A percentile compares a stretch with the other conserved stretches of the same genome.
phyloP scores from a whole-genome alignment of 2,329 filamentous ascomycete genomes.

The Fusarium sp. region DNA sequence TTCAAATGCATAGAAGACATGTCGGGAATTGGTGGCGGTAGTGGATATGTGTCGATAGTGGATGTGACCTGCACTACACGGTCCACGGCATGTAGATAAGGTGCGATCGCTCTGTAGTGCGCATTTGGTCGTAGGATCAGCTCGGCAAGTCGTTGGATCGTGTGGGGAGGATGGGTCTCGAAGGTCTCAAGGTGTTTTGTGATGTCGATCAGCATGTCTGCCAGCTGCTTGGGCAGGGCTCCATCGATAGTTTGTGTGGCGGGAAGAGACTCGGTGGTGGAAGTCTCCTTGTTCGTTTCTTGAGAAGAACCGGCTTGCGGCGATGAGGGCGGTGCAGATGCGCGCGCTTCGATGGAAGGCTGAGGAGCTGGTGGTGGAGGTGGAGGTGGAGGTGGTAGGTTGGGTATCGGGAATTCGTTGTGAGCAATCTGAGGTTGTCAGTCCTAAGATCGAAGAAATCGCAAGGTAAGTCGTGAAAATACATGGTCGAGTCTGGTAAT shows the following conservation, averaged over 20 bases:
- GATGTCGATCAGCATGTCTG: constrained; percentile 72
- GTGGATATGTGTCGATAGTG: constrained; percentile 81
- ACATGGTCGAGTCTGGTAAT: constrained; percentile 76
- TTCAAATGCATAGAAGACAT: constrained; percentile 71
- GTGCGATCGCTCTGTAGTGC: constrained; percentile 84
- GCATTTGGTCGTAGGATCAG: constrained; percentile 80
- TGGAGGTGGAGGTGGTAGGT: constrained; percentile 62
- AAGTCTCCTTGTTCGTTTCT: constrained; percentile 78
- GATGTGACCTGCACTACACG: constrained; percentile 92
- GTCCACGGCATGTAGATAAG: constrained; percentile 92
- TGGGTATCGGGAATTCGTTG: constrained; percentile 80
- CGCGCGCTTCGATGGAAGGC: constrained; percentile 59
- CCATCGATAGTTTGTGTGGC: constrained; percentile 53
- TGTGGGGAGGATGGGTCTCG: constrained; percentile 83
- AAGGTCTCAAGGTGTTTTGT: constrained; percentile 76
- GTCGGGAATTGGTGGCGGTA: constrained; percentile 76
- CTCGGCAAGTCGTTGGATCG: constrained; percentile 91
- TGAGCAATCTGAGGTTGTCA: constrained; percentile 73
- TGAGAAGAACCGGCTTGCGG: constrained; percentile 61
- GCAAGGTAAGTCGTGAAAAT: constrained; percentile 20
- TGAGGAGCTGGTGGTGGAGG: constrained; percentile 57
- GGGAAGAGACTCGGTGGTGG: constrained; percentile 59
- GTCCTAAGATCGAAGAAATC: neutral
- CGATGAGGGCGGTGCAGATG: constrained; percentile 60
- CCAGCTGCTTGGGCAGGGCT: constrained; percentile 73